phyloP scores from a whole-genome alignment of 495 filamentous ascomycete genomes.

The Daldinia decipiens region DNA sequence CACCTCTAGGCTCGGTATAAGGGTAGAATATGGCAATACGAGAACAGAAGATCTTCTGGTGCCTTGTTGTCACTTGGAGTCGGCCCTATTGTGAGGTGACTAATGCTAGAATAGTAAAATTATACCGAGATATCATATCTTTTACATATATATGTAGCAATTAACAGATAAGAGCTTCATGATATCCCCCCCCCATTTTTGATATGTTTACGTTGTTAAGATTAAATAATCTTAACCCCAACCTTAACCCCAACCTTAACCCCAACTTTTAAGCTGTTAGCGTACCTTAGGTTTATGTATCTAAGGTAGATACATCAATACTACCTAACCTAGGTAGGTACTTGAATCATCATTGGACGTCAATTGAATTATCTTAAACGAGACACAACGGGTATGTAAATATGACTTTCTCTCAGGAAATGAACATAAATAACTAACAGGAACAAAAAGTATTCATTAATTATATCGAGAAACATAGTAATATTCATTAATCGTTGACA shows the following conservation, averaged over 20 bases:
- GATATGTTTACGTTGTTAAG: too few relatives aligned
- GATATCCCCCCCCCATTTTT: too few relatives aligned
- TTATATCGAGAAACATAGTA: slow-evolving; percentile 1
- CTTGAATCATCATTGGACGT: too few relatives aligned
- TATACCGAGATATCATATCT: neutral
- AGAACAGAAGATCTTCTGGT: neutral
- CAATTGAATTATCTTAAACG: too few relatives aligned
- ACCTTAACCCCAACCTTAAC: too few relatives aligned
- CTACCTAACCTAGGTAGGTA: too few relatives aligned
- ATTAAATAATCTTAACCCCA: too few relatives aligned
- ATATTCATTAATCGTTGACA: slow-evolving; percentile 12
- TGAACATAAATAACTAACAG: neutral
- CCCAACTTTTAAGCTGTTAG: too few relatives aligned
- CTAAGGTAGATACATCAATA: too few relatives aligned
- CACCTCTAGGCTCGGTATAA: neutral
- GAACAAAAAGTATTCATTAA: neutral
- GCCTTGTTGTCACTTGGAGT: neutral
- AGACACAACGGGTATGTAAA: too few relatives aligned
- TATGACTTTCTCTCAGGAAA: too few relatives aligned
- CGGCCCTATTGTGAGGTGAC: neutral
- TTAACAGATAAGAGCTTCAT: neutral
- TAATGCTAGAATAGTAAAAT: neutral
- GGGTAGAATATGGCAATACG: neutral
- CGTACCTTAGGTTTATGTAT: too few relatives aligned
- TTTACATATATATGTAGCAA: neutral